Evolutionary conservation across 2,329 filamentous ascomycete genomes (phyloP).

Genomic region (Dothistroma septosporum): DNA sequence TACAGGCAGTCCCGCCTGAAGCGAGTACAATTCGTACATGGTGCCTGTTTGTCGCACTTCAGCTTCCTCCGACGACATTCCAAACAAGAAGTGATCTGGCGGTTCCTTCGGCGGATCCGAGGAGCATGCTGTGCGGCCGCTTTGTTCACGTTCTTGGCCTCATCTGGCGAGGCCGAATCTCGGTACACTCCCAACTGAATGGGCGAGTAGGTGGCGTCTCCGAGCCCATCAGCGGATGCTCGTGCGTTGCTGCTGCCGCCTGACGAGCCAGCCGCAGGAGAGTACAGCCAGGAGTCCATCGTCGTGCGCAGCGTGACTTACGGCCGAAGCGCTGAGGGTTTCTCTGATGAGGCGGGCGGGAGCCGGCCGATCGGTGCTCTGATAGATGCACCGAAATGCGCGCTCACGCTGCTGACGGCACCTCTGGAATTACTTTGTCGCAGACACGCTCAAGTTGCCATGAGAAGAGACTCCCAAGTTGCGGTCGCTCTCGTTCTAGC

Average conservation of each 20-base stretch:
- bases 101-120: slow-evolving; percentile 29
- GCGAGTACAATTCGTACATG: slow-evolving; percentile 64
- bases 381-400: background rate
- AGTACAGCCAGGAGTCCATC: slow-evolving; percentile 20
- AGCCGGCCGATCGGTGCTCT: background rate
- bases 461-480: background rate
- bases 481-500: background rate
- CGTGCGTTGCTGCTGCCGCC: background rate
- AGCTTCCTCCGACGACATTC: slow-evolving; percentile 72
- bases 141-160: background rate
- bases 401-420: background rate
- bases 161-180: slow-evolving; percentile 10
- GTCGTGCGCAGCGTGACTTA: background rate
- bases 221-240: background rate
- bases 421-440: background rate
- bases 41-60: slow-evolving; percentile 69
- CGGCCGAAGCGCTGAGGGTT: background rate
- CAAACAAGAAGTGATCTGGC: slow-evolving; percentile 63
- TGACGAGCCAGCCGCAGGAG: slow-evolving; percentile 1
- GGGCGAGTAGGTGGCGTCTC: slow-evolving; percentile 10
- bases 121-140: background rate
- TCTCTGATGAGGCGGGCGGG: background rate
- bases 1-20: slow-evolving; percentile 56
- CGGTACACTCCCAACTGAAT: slow-evolving; percentile 13
- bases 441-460: background rate